Conservation (phyloP, 495 filamentous ascomycete species). For the Xylaria scruposa region DNA sequence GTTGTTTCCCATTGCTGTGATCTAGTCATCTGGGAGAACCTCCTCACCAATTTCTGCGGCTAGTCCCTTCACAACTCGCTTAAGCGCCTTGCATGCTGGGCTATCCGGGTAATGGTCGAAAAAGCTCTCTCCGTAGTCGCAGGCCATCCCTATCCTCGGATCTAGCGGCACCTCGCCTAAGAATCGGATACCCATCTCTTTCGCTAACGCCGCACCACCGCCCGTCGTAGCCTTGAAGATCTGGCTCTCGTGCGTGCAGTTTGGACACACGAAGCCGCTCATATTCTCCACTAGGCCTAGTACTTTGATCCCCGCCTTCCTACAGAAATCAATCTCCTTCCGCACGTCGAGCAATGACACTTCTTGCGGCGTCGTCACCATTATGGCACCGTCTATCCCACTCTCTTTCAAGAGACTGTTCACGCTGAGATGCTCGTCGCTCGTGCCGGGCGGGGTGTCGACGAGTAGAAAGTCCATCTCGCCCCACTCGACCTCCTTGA, state of each 20-base stretch:
- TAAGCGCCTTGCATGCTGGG: conserved; percentile 80
- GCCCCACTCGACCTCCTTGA: conserved; percentile 98
- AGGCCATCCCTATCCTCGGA: conserved; percentile 92
- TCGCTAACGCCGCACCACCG: conserved; percentile 77
- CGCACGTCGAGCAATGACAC: conserved; percentile 90
- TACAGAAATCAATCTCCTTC: conserved; percentile 96
- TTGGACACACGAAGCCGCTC: conserved; percentile 93
- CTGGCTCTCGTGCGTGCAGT: conserved; percentile 78
- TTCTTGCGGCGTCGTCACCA: conserved; percentile 95
- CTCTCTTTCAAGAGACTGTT: conserved; percentile 86
- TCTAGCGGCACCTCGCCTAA: conserved; percentile 92
- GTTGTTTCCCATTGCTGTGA: not conserved
- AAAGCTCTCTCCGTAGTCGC: conserved; percentile 97
- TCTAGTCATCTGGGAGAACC: conserved; percentile 46
- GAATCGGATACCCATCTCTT: conserved; percentile 86
- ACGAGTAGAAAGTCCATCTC: conserved; percentile 91
- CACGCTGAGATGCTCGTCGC: conserved; percentile 92
- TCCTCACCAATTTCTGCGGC: conserved; percentile 67
- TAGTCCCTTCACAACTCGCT: conserved; percentile 74
- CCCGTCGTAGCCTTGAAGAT: conserved; percentile 94
- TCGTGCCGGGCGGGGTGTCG: conserved; percentile 94
- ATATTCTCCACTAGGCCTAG: conserved; percentile 97
- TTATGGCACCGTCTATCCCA: conserved; percentile 89
- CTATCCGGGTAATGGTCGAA: conserved; percentile 92
- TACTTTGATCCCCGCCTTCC: conserved; percentile 88